A percentile compares a stretch with the other conserved stretches of the same genome.
phyloP scores from a whole-genome alignment of 495 filamentous ascomycete species.

The Rhizodiscina lignyota region DNA sequence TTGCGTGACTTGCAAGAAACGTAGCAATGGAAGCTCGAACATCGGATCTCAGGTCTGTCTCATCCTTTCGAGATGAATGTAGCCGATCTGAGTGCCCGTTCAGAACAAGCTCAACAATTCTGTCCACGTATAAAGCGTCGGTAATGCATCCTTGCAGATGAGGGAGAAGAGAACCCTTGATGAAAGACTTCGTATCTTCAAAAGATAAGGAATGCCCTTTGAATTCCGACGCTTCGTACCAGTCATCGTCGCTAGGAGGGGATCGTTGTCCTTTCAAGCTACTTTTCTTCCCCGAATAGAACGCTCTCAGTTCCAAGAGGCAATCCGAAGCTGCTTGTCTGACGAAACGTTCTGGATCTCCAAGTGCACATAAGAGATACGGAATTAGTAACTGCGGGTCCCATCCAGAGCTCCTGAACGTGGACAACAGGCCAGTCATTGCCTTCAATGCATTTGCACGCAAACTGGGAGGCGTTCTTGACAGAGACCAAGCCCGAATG shows the following conservation, averaged over 20 bases:
- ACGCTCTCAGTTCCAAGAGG: slow-evolving; percentile 28
- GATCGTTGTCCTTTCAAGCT: background rate
- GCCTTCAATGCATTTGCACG: slow-evolving; percentile 2
- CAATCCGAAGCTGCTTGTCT: slow-evolving; percentile 58
- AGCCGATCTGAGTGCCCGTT: background rate
- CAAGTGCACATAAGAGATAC: slow-evolving; percentile 54
- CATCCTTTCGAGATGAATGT: background rate
- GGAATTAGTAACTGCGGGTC: slow-evolving; percentile 62
- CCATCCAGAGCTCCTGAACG: slow-evolving; percentile 5
- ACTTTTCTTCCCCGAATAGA: slow-evolving; percentile 28
- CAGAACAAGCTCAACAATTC: background rate
- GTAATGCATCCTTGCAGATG: background rate
- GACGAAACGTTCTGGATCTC: slow-evolving; percentile 56
- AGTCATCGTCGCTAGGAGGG: background rate
- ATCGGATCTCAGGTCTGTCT: slow-evolving; percentile 37
- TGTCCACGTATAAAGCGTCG: no score
- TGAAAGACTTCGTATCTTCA: background rate
- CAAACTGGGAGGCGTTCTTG: background rate
- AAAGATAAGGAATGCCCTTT: background rate
- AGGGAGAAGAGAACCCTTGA: background rate
- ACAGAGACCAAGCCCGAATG: slow-evolving; percentile 3
- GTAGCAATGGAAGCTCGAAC: slow-evolving; percentile 47
- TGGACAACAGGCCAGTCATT: slow-evolving; percentile 1
- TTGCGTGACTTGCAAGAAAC: slow-evolving; percentile 60
- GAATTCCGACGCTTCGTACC: background rate